Evolutionary conservation across 768 basidiomycete species (phyloP).

Genomic region (Boletus tomentosulus): DNA sequence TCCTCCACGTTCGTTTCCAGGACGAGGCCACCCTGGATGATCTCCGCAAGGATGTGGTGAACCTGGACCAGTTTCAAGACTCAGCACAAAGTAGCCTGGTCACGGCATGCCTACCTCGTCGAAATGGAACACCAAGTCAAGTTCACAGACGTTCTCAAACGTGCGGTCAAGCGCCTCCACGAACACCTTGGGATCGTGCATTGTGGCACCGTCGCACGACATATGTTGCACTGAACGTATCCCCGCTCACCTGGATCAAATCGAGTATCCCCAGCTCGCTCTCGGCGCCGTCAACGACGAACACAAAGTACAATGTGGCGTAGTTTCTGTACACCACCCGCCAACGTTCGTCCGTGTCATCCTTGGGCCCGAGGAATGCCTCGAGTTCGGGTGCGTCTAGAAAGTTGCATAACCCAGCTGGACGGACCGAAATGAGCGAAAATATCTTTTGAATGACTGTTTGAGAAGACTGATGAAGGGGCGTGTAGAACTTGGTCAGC

Average conservation of each 20-base stretch:
- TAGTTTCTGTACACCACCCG: slow-evolving; percentile 93
- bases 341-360: slow-evolving; percentile 58
- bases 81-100: background rate
- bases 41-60: slow-evolving; percentile 92
- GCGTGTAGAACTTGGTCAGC: slow-evolving; percentile 86
- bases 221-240: background rate
- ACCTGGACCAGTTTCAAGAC: slow-evolving; percentile 41
- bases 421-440: slow-evolving; percentile 77
- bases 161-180: slow-evolving; percentile 94
- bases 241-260: slow-evolving; percentile 77
- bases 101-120: slow-evolving; percentile 66
- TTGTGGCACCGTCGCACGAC: background rate
- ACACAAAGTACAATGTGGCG: slow-evolving; percentile 95
- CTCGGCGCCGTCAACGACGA: slow-evolving; percentile 94
- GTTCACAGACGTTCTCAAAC: slow-evolving; percentile 97
- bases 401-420: slow-evolving; percentile 88
- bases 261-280: slow-evolving; percentile 96
- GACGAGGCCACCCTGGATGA: slow-evolving; percentile 95
- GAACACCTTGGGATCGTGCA: slow-evolving; percentile 57
- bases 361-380: slow-evolving; percentile 55
- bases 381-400: slow-evolving; percentile 89
- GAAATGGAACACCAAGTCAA: slow-evolving; percentile 98
- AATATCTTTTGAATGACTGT: slow-evolving; percentile 85
- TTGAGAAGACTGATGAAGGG: slow-evolving; percentile 56
- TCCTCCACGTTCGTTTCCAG: slow-evolving; percentile 92